Evolutionary conservation across 2,329 filamentous ascomycete species (phyloP), one percentile per base, ranked within the genome.

Genomic region (Aspergillus sp.): DNA sequence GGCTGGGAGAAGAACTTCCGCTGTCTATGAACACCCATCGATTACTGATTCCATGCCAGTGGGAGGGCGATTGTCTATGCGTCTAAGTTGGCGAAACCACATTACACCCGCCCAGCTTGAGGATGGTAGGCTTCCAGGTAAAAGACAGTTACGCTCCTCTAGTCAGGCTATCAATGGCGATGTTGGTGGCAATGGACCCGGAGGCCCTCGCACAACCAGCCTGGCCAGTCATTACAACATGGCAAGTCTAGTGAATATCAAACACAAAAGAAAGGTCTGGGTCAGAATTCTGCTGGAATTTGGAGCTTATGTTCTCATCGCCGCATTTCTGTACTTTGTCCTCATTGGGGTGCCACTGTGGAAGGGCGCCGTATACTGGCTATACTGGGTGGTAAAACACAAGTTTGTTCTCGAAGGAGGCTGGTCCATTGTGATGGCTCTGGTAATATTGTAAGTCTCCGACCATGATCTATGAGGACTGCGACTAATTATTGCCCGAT

Each of bases 321-420:
- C 75, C 3, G 66, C 66, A 12, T 75, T 80, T 54, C 66, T 79
- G 30, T 80, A 80, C 57, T 78, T 81, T 20, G 75, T 80, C n/a
- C 66, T 80, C 1, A 64, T 81, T 9, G 79, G 79, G 4, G 56
- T 75, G 53, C 79, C 79, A 1, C 57, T 81, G 2, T 81, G 79
- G 79, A 74, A 74, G 4, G 79, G 79, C 4, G 70, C 73, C 5
- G 73, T 78, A 1, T 79, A 70, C 61, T 79, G 73, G 73, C 45
- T 79, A 39, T 80, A 77, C 57, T 76, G 69, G 67, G 61, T 76
- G 11, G 70, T 79, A n/a, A 60, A 64, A 34, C 70, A 72, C 33
- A 77, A 77, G 45, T 75, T 78, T 37, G 70, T 75, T 17, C 57
- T 80, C 37, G 61, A 68, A 17, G 76, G 75, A 20, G 76, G 76